Evolutionary conservation across 2,329 filamentous ascomycete genomes (phyloP).

Genomic region (Blastomyces gilchristii): DNA sequence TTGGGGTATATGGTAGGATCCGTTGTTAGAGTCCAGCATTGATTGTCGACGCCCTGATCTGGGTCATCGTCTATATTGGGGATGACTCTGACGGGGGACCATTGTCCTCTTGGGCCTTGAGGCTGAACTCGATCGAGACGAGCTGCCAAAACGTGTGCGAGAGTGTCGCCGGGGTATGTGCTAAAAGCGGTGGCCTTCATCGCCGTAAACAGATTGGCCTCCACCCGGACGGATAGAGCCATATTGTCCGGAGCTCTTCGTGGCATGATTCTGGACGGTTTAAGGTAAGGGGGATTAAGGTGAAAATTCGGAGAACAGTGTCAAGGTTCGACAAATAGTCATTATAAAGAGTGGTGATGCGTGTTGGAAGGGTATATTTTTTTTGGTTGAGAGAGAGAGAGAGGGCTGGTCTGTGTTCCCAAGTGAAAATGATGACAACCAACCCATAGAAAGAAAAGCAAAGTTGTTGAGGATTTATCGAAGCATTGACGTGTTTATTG

Average conservation of each 20-base stretch:
- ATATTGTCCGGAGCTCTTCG: constrained; percentile 4
- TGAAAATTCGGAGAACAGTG: background rate
- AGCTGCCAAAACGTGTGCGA: constrained; percentile 10
- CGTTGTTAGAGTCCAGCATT: constrained; percentile 12
- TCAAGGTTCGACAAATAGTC: background rate
- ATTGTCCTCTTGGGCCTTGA: constrained; percentile 8
- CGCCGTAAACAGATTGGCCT: constrained; percentile 14
- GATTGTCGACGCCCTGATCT: constrained; percentile 7
- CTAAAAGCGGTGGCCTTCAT: constrained; percentile 12
- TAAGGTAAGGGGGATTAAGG: background rate
- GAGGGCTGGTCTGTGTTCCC: too few relatives aligned
- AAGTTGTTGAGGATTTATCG: too few relatives aligned
- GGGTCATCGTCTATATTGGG: constrained; percentile 3
- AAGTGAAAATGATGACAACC: too few relatives aligned
- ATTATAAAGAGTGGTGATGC: constrained; percentile 4
- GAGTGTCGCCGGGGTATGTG: constrained; percentile 3
- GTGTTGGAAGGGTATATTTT: background rate
- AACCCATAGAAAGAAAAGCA: too few relatives aligned
- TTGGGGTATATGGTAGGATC: constrained; percentile 8
- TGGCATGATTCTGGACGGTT: constrained; percentile 5
- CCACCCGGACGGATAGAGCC: constrained; percentile 14
- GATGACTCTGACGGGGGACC: constrained; percentile 9
- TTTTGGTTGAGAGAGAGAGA: too few relatives aligned
- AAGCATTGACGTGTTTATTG: constrained; percentile 6
- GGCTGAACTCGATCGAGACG: constrained; percentile 10